Conservation (phyloP, 2,329 filamentous ascomycete genomes). For the Fonsecaea monophora region DNA sequence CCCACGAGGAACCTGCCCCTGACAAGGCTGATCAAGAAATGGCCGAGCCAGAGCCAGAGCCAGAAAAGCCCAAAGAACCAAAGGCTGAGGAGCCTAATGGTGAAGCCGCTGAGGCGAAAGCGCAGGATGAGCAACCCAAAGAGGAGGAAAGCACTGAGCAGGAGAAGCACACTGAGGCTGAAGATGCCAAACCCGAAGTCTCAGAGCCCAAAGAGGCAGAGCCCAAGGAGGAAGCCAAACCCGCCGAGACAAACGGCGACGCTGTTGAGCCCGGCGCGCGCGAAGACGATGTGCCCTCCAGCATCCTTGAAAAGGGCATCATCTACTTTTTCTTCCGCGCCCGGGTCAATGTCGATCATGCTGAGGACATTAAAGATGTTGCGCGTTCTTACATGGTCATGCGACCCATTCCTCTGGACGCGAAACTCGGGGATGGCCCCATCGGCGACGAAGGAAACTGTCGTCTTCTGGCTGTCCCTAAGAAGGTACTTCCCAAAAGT, state of each 20-base stretch:
- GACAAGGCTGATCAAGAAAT: conserved; percentile 24
- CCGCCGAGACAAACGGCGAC: conserved; percentile 38
- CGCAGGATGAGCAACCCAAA: conserved; percentile 40
- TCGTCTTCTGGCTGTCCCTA: conserved; percentile 78
- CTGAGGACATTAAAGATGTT: conserved; percentile 73
- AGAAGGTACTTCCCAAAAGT: conserved; percentile 78
- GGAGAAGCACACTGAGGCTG: conserved; percentile 22
- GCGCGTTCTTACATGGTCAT: conserved; percentile 81
- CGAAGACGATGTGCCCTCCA: conserved; percentile 60
- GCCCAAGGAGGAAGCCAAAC: conserved; percentile 26
- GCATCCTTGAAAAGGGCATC: conserved; percentile 82
- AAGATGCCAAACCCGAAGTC: conserved; percentile 24
- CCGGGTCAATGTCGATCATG: conserved; percentile 74
- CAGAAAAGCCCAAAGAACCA: conserved; percentile 35
- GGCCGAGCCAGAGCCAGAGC: conserved; percentile 11
- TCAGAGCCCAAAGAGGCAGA: conserved; percentile 19
- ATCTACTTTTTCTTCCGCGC: conserved; percentile 90
- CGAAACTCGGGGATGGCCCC: conserved; percentile 68
- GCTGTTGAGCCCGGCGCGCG: conserved; percentile 60
- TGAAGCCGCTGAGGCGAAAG: conserved; percentile 35
- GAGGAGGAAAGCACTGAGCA: conserved; percentile 31
- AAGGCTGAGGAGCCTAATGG: conserved; percentile 17
- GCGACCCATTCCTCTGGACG: conserved; percentile 72
- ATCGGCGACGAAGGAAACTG: conserved; percentile 66
- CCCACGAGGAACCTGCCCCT: conserved; percentile 18